A percentile compares a stretch with the other conserved stretches of the same genome.
Conservation (phyloP, 768 basidiomycete genomes). For the Trichaptum fuscoviolaceum region DNA sequence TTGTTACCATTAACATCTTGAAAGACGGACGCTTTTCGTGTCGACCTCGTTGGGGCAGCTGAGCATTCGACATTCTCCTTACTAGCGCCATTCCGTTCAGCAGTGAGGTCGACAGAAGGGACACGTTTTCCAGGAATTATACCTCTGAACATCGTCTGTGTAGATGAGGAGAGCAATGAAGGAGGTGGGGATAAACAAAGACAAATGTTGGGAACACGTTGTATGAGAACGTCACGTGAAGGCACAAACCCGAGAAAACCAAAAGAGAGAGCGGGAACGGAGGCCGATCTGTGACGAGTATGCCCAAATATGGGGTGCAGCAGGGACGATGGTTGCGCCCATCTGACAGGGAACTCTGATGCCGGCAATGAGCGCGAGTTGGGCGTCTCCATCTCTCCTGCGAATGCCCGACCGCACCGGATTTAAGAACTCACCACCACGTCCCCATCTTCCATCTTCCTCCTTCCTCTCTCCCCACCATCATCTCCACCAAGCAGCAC, state of each 20-base stretch:
- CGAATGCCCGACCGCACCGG: background rate
- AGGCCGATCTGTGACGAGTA: background rate
- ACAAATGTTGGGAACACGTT: background rate
- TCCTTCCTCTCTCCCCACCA: background rate
- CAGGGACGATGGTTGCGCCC: background rate
- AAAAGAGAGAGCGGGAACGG: background rate
- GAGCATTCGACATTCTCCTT: constrained; percentile 1
- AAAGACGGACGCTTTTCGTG: background rate
- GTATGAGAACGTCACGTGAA: background rate
- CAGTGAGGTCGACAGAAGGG: background rate
- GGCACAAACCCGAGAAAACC: background rate
- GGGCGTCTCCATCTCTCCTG: background rate
- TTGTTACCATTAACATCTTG: constrained; percentile 21
- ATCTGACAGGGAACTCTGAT: background rate
- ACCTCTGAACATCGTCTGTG: constrained; percentile 64
- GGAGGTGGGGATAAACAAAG: background rate
- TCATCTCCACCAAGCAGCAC: background rate
- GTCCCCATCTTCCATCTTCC: background rate
- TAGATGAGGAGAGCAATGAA: constrained; percentile 13
- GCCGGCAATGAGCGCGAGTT: background rate
- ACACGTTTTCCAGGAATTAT: constrained; percentile 64
- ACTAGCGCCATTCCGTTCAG: background rate
- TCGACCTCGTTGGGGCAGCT: background rate
- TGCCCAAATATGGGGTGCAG: background rate
- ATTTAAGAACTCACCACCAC: background rate